Evolutionary conservation across 495 filamentous ascomycete species (phyloP).

Genomic region (Neurospora discreta): DNA sequence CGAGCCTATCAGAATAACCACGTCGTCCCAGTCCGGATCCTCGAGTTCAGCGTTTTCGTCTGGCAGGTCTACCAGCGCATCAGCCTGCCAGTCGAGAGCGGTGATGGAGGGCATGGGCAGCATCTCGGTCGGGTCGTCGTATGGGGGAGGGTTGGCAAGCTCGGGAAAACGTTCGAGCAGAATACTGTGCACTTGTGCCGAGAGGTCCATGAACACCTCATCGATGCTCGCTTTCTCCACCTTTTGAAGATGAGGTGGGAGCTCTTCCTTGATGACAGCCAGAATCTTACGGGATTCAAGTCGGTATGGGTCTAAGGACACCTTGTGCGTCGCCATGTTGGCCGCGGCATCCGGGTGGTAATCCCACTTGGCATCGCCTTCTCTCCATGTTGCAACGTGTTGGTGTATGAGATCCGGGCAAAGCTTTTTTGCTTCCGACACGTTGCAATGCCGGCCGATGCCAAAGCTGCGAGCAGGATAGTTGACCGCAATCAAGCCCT

Average conservation of each 20-base stretch:
- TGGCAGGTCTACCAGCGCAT: constrained; percentile 69
- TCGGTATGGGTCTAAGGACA: constrained; percentile 86
- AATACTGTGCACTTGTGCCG: constrained; percentile 63
- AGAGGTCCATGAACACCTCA: constrained; percentile 89
- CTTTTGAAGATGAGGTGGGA: constrained; percentile 50
- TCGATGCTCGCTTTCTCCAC: constrained; percentile 87
- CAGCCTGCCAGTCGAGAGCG: constrained; percentile 69
- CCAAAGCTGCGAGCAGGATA: constrained; percentile 79
- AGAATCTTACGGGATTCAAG: constrained; percentile 76
- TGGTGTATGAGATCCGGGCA: constrained; percentile 79
- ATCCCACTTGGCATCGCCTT: constrained; percentile 83
- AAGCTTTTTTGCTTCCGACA: constrained; percentile 73
- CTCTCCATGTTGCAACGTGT: constrained; percentile 90
- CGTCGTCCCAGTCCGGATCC: constrained; percentile 93
- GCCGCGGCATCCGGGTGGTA: constrained; percentile 70
- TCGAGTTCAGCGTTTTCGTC: constrained; percentile 60
- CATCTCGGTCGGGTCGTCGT: constrained; percentile 59
- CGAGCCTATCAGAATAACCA: constrained; percentile 72
- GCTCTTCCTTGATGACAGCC: constrained; percentile 62
- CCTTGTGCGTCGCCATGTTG: constrained; percentile 80
- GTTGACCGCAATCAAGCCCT: constrained; percentile 88
- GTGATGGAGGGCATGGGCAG: constrained; percentile 66
- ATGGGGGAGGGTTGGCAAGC: constrained; percentile 47
- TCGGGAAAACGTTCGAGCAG: constrained; percentile 73
- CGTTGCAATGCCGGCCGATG: constrained; percentile 61